Conservation (phyloP, 2,329 filamentous ascomycete species). For the Magnaporthiopsis incrustans region DNA sequence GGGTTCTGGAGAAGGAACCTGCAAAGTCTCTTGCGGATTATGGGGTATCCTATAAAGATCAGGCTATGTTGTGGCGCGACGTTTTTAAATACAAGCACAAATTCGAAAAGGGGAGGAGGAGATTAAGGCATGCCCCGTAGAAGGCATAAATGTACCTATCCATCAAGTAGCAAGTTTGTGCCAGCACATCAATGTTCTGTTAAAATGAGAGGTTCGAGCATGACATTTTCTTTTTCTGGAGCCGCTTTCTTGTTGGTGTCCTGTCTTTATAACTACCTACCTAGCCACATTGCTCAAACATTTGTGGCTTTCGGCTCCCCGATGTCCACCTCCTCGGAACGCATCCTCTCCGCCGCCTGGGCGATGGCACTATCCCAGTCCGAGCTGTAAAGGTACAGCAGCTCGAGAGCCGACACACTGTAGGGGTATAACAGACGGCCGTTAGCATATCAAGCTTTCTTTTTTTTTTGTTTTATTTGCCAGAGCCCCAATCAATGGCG, state of each 20-base stretch:
- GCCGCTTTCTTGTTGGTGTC: neutral
- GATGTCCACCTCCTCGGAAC: slow-evolving; percentile 6
- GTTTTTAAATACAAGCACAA: too few relatives aligned
- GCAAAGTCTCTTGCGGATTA: too few relatives aligned
- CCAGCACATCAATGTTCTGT: too few relatives aligned
- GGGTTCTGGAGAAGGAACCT: too few relatives aligned
- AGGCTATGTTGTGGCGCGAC: too few relatives aligned
- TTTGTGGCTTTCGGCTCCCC: slow-evolving; percentile 1
- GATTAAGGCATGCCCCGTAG: too few relatives aligned
- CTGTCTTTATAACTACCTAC: neutral
- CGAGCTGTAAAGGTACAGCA: slow-evolving; percentile 17
- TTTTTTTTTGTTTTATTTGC: neutral
- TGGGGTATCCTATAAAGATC: too few relatives aligned
- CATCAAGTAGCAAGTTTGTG: too few relatives aligned
- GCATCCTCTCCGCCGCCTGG: slow-evolving; percentile 7
- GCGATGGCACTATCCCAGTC: slow-evolving; percentile 16
- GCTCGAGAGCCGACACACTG: slow-evolving; percentile 17
- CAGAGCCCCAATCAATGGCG: neutral
- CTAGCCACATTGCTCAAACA: neutral
- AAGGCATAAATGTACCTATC: too few relatives aligned
- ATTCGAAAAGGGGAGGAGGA: too few relatives aligned
- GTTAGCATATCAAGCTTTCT: neutral
- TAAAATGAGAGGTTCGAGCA: neutral
- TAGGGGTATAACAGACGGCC: too few relatives aligned
- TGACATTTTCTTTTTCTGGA: neutral